Evolutionary conservation across 2,329 filamentous ascomycete genomes (phyloP).

Genomic region (Bipolaris victoriae): DNA sequence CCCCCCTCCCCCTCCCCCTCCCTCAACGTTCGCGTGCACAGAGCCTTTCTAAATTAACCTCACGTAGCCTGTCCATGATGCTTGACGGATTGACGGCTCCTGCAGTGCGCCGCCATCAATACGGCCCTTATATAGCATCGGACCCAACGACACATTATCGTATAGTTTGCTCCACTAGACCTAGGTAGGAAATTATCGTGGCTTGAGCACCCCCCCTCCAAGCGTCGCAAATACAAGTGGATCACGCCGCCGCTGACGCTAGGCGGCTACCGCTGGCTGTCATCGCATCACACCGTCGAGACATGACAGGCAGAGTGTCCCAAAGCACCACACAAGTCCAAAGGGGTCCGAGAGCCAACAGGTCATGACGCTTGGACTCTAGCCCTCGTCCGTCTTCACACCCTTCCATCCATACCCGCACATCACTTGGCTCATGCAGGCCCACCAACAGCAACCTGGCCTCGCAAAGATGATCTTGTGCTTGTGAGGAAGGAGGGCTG

Average conservation of each 20-base stretch:
- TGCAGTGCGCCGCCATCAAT: slow-evolving; percentile 24
- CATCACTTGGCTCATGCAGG: slow-evolving; percentile 48
- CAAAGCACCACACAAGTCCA: slow-evolving; percentile 24
- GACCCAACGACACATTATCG: neutral
- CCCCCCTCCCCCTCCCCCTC: too few relatives aligned
- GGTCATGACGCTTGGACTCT: slow-evolving; percentile 30
- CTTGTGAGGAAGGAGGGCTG: slow-evolving; percentile 25
- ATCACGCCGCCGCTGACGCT: slow-evolving; percentile 32
- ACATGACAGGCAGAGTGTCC: slow-evolving; percentile 27
- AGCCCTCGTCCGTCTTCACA: slow-evolving; percentile 32
- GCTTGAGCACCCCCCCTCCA: slow-evolving; percentile 13
- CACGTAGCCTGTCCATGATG: slow-evolving; percentile 13
- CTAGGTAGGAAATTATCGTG: slow-evolving; percentile 2
- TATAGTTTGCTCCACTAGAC: neutral
- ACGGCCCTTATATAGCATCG: slow-evolving; percentile 24
- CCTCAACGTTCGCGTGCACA: slow-evolving; percentile 39
- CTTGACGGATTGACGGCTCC: slow-evolving; percentile 7
- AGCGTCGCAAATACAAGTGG: slow-evolving; percentile 20
- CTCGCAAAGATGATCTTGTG: slow-evolving; percentile 24
- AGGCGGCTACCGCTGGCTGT: slow-evolving; percentile 36
- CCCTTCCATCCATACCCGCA: slow-evolving; percentile 47
- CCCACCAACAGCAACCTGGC: slow-evolving; percentile 37
- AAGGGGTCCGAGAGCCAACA: slow-evolving; percentile 23
- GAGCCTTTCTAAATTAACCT: slow-evolving; percentile 37
- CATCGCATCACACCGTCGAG: slow-evolving; percentile 27